phyloP scores from a whole-genome alignment of 1,139 yeast genomes.

The Saccharomyces hybrid region DNA sequence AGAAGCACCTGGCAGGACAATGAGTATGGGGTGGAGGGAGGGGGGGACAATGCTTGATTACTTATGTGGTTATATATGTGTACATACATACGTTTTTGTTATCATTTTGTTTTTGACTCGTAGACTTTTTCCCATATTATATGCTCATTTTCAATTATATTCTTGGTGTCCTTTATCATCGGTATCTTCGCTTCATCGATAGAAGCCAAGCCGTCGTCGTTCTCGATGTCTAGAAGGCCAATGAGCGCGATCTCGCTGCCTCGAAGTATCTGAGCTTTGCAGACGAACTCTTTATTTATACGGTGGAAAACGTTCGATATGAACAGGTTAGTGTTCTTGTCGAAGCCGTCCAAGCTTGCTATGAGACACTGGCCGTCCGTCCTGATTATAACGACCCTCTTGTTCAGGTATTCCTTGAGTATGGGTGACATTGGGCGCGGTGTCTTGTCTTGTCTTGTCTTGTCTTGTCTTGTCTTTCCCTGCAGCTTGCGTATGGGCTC shows the following conservation, averaged over 20 bases:
- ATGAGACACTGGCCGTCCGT: conserved; percentile 67
- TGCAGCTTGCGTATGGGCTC: not conserved
- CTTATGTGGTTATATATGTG: conserved; percentile 9
- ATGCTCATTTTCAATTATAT: conserved; percentile 29
- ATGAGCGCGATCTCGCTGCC: conserved; percentile 79
- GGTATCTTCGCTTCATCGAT: conserved; percentile 2
- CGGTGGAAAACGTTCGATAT: conserved; percentile 56
- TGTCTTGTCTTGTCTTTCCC: conserved; percentile 5
- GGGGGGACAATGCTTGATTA: not conserved
- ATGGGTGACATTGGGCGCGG: conserved; percentile 28
- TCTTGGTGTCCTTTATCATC: conserved; percentile 33
- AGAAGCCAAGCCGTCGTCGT: conserved; percentile 12
- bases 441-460: conserved; percentile 4
- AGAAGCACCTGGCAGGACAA: not conserved
- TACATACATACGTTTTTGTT: conserved; percentile 13
- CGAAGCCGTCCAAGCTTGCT: conserved; percentile 75
- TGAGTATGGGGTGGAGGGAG: too few relatives aligned
- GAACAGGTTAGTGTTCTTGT: conserved; percentile 68
- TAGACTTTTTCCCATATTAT: conserved; percentile 27
- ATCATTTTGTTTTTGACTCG: conserved; percentile 6
- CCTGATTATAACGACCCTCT: conserved; percentile 65
- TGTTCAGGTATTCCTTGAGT: conserved; percentile 26
- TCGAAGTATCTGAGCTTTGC: conserved; percentile 43
- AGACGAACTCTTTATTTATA: conserved; percentile 28
- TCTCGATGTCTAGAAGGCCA: conserved; percentile 55